Conservation (phyloP, 1,284 basidiomycete genomes). For the Stereum hirsutum region DNA sequence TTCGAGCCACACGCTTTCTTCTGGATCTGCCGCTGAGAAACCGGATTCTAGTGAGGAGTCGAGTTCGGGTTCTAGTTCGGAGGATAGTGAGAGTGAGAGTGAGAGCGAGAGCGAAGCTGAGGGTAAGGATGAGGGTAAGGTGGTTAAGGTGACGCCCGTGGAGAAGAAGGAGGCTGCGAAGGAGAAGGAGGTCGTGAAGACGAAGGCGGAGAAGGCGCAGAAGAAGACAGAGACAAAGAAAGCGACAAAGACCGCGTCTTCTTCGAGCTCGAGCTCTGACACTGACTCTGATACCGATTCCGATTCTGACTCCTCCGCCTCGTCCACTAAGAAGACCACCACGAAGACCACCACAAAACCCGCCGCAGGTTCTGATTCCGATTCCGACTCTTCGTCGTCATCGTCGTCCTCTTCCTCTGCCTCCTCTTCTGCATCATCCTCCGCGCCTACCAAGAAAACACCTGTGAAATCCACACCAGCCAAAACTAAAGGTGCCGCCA, state of each 20-base stretch:
- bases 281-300: background rate
- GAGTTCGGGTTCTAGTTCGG: conserved; percentile 8
- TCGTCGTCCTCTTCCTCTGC: no score
- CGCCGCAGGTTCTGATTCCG: no score
- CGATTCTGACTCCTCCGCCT: background rate
- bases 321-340: background rate
- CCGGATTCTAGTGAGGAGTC: conserved; percentile 7
- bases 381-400: no score
- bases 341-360: background rate
- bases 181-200: conserved; percentile 2
- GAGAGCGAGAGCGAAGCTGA: conserved; percentile 4
- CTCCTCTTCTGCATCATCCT: no score
- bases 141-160: conserved; percentile 1
- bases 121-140: conserved; percentile 9
- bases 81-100: conserved; percentile 7
- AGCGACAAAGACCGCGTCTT: conserved; percentile 5
- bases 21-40: no score
- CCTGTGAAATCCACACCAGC: no score
- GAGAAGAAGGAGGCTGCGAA: conserved; percentile 6
- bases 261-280: background rate
- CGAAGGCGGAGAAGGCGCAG: conserved; percentile 5
- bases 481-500: no score
- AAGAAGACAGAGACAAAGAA: conserved; percentile 4
- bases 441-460: no score
- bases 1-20: conserved; percentile 19